Base-by-base conservation (phyloP, 257 asterid species). In the Solanum paucissectum region DNA sequence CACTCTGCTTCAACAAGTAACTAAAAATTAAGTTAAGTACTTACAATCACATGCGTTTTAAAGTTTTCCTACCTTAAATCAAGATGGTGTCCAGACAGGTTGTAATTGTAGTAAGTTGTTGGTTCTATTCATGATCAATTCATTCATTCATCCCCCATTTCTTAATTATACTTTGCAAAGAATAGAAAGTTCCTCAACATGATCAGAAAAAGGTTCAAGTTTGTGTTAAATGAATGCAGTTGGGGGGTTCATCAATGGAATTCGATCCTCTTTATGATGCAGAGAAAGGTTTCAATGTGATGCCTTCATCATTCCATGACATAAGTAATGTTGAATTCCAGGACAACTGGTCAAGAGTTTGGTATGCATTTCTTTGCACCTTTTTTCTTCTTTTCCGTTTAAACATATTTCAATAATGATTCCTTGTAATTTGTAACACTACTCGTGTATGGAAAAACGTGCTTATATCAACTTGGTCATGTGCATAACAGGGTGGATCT, bases 301-400 rank as follows among this genome's bases (percentile, higher is more conserved):
- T 95, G 96, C 98, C 98, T 68, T 94, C 98, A 3, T 95, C 99
- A 12, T 97, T 97, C 88, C 99, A 97, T 89, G 98, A 97, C 84
- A 95, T 95, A 84, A 88, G 99, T 52, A 93, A 95, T 5, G 95
- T 97, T 33, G 99, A 97, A 90, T 97, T 97, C 91, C 99, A 95
- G 89, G 99, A 97, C 91, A 97, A 95, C 87, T 97, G 98, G 99
- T 96, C 96, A 86, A 91, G 98, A 87, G 94, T 97, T 89, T 97
- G 99, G 98, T 97, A 91, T 40, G 94, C 46, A 46, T 86, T 86
- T 66, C 82, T 44, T 11, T 10, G 36, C 38, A n/a, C 32, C 9
- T 9, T 52, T 71, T 38, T 76, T 64, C 46, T 73, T 12, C 7
- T 18, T 32, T 12, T 69, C 2, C 18, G 29, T 16, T 42, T 5